Evolutionary conservation across 2,329 filamentous ascomycete species (phyloP).

Genomic region (Verticillium isaacii): DNA sequence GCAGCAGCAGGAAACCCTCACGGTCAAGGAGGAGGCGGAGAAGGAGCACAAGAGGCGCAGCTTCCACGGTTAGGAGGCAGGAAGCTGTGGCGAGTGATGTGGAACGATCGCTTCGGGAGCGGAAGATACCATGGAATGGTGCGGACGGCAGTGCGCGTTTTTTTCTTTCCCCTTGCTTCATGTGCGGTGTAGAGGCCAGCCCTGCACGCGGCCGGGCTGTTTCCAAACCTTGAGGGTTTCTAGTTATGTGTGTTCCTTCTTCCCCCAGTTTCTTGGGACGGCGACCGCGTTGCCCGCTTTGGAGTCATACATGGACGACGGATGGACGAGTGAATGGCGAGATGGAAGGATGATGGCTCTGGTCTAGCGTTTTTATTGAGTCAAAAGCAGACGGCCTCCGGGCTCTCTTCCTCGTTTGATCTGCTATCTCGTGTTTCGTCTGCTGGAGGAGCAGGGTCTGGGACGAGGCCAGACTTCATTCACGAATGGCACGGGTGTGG

Average conservation of each 20-base stretch:
- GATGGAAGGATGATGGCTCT: neutral
- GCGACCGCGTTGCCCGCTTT: neutral
- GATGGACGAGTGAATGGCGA: neutral
- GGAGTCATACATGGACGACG: neutral
- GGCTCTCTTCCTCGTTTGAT: neutral
- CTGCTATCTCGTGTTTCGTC: neutral
- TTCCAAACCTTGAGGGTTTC: neutral
- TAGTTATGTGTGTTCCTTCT: neutral
- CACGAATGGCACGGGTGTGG: neutral
- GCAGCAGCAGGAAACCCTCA: conserved; percentile 72
- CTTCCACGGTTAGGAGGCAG: conserved; percentile 16
- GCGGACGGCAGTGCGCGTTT: neutral
- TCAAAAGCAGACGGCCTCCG: neutral
- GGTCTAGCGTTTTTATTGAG: neutral
- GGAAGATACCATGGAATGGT: neutral
- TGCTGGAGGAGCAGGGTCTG: neutral
- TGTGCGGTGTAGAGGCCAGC: neutral
- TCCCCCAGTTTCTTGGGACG: neutral
- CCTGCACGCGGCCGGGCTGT: neutral
- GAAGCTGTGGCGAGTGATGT: neutral
- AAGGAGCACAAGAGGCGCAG: conserved; percentile 39
- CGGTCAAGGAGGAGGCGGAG: conserved; percentile 55
- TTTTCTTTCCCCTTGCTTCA: neutral
- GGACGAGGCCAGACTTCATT: neutral
- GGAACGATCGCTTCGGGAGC: neutral